Evolutionary conservation across 371 early-diverging fungal species (phyloP), one percentile per base, ranked within the genome.

Genomic region (Mortierella sp.): DNA sequence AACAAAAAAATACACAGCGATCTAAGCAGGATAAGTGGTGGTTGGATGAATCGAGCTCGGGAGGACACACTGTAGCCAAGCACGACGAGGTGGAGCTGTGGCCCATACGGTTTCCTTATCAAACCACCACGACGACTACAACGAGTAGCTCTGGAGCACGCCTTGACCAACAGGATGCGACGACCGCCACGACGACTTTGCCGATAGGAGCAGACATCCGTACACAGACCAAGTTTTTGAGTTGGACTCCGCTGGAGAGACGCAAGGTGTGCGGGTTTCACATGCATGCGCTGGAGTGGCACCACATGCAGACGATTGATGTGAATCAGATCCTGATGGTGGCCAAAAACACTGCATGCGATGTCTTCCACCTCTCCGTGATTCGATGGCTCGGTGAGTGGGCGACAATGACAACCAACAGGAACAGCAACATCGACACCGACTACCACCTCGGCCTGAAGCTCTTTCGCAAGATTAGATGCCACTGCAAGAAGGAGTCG

Each of bases 251-350:
- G 19, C 29, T 34, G 34, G 31, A 55, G 1, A 31, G 34, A 19
- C 26, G 13, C 6, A 70, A 70, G 45, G 70, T 70, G n/a, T 70
- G 70, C 19, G 70, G 70, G 6, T 70, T 70, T 8, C 70, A 70
- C 31, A 70, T 70, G 70, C 70, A 70, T 41, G 70, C 70, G 6
- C 58, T 70, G 4, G 61, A 70, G 43, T 70, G 70, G 70, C 58
- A 55, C 7, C 26, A 41, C 34, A 45, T 70, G 34, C 70, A 70
- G 70, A 34, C 44, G 0, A 5, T 69, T 3, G 14, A 26, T 2
- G 34, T 58, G 6, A n/a, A 26, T 0, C 41, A 37, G 5, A 29
- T 26, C 26, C 9, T 70, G 24, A 44, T n/a, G 29, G 19, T 70
- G 31, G 58, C 61, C 22, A 53, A 34, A 39, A 13, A 29, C 9